Conservation (phyloP, 352 stramenopile species). For the Vaucheria bursata region DNA sequence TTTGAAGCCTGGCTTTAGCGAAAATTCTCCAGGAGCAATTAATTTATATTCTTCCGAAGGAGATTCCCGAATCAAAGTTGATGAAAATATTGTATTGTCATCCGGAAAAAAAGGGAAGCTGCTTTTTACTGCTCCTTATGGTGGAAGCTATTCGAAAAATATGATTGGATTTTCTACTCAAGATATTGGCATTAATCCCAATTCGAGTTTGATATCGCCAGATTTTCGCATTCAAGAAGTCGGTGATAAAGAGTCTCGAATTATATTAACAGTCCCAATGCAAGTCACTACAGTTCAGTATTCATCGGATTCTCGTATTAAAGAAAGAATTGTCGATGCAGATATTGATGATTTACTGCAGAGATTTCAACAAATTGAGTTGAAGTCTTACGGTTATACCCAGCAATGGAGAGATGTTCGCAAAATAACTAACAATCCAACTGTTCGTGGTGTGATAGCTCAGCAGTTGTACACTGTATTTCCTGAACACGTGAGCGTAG, state of each 20-base stretch:
- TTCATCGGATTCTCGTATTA: slow-evolving; percentile 80
- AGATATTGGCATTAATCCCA: neutral
- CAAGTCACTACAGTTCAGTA: slow-evolving; percentile 80
- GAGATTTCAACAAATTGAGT: slow-evolving; percentile 67
- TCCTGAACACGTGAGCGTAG: slow-evolving; percentile 77
- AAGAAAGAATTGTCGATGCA: slow-evolving; percentile 74
- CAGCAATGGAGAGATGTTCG: slow-evolving; percentile 74
- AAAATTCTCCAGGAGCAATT: neutral
- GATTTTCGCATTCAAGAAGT: slow-evolving; percentile 45
- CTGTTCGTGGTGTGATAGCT: slow-evolving; percentile 79
- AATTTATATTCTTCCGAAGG: neutral
- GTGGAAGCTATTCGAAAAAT: slow-evolving; percentile 15
- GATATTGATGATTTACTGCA: slow-evolving; percentile 78
- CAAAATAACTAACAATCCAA: slow-evolving; percentile 58
- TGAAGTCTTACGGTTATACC: slow-evolving; percentile 80
- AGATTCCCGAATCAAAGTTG: neutral
- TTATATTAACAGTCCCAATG: slow-evolving; percentile 58
- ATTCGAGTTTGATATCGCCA: neutral
- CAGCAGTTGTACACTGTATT: slow-evolving; percentile 79
- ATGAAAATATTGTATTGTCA: slow-evolving; percentile 14
- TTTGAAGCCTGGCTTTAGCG: neutral
- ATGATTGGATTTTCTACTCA: slow-evolving; percentile 40
- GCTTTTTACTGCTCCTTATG: slow-evolving; percentile 27
- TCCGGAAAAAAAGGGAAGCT: slow-evolving; percentile 20
- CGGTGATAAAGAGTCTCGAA: slow-evolving; percentile 17